Percentiles rank a stretch among this genome's conserved stretches.
These are phyloP conservation scores for Scheffersomyces lignosus DNA, from an alignment of 805 yeast genomes.

Conservation along the genomic window DNA sequence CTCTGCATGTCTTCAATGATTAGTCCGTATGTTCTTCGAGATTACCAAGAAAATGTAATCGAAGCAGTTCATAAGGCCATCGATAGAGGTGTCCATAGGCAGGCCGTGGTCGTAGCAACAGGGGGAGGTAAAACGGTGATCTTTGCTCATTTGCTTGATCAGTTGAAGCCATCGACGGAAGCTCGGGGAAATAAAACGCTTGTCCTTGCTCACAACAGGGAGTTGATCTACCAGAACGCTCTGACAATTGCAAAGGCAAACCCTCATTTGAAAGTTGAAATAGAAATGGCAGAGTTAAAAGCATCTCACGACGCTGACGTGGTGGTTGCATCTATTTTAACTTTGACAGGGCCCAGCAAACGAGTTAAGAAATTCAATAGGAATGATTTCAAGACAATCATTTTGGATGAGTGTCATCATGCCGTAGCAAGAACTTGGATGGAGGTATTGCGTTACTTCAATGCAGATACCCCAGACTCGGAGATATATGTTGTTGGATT, in stretches of 20 bases:
- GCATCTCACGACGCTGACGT: conserved; percentile 56
- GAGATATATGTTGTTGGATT: conserved; percentile 71
- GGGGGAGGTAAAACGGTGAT: conserved; percentile 95
- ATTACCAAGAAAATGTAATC: conserved; percentile 75
- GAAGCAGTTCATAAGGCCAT: conserved; percentile 52
- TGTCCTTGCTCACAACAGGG: conserved; percentile 79
- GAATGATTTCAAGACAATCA: conserved; percentile 62
- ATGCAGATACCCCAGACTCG: conserved; percentile 41
- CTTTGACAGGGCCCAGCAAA: too few relatives aligned
- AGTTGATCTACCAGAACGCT: conserved; percentile 72
- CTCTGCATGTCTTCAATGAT: too few relatives aligned
- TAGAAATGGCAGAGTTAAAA: conserved; percentile 65
- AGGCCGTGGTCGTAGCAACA: conserved; percentile 86
- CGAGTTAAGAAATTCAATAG: conserved; percentile 57
- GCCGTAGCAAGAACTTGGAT: conserved; percentile 72
- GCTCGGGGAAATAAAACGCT: conserved; percentile 39
- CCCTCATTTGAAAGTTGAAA: conserved; percentile 54
- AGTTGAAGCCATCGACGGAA: conserved; percentile 31
- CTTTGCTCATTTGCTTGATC: conserved; percentile 57
- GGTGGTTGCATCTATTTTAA: conserved; percentile 74
- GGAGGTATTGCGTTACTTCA: conserved; percentile 58
- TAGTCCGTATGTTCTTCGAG: too few relatives aligned
- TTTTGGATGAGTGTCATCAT: conserved; percentile 93
- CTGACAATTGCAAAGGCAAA: conserved; percentile 43
- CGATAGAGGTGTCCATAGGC: conserved; percentile 46